Evolutionary conservation across 768 basidiomycete species (phyloP), one percentile per base, ranked within the genome.

Genomic region (Suillus plorans): DNA sequence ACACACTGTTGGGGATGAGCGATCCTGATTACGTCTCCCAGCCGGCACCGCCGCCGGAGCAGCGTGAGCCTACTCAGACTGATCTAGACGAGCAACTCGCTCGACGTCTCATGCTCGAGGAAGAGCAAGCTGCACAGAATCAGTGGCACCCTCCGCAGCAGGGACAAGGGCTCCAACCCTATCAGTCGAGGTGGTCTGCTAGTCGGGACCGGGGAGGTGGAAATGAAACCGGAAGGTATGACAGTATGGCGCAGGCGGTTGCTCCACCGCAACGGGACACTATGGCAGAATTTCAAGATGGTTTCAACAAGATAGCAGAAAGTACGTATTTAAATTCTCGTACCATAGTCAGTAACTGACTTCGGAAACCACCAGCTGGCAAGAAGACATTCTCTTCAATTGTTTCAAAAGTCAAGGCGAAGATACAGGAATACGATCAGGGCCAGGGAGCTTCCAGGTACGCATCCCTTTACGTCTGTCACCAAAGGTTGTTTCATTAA

Each of bases 71-170:
- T 41, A 74, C 86, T 4, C 90, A 92, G 67, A 84, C 86, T 47
- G 88, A 91, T 4, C 80, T 93, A 1, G 93, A 95, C 69, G 93
- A 92, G 72, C 86, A 91, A 69, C 81, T 93, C 60, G 93, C 93
- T 1, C 84, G 91, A 7, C 83, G 85, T 62, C 80, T 95, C 60
- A 80, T 87, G 71, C 77, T 91, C 18, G 88, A 94, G 69, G 89
- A 81, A 59, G 77, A 84, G 50, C 73, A 80, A 53, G 73, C 69
- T 55, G 64, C 70, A 6, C 45, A 64, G 28, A 73, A 63, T n/a
- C 36, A 70, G 69, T 65, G 70, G 69, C 68, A 8, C 63, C 67
- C 64, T 41, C 49, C 63, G 39, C 67, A 70, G 58, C 57, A 64
- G 49, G 61, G 66, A 3, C 37, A 63, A 28, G 65, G 64, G 65